phyloP scores from a whole-genome alignment of 352 stramenopile species.

The Elongisporangium prolatum region DNA sequence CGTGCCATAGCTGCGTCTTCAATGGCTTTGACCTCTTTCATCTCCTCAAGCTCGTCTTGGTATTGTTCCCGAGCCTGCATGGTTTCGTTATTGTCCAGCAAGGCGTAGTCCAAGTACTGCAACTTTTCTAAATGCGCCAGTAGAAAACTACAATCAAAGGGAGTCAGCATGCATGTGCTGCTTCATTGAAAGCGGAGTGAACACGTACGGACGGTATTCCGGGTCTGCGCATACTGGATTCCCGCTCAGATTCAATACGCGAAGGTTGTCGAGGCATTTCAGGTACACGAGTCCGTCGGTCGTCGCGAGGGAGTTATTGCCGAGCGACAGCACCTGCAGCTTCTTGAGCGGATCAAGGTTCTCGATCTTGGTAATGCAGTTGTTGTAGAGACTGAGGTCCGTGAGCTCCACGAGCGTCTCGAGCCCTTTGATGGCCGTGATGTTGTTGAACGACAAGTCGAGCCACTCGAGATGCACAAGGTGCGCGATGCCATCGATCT shows the following conservation, averaged over 20 bases:
- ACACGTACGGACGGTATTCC: slow-evolving; percentile 84
- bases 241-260: slow-evolving; percentile 89
- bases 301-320: slow-evolving; percentile 86
- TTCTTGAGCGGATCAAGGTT: slow-evolving; percentile 86
- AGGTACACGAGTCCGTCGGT: slow-evolving; percentile 74
- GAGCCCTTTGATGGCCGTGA: slow-evolving; percentile 87
- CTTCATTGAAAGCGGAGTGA: background rate
- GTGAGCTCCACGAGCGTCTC: slow-evolving; percentile 88
- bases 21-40: slow-evolving; percentile 84
- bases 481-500: slow-evolving; percentile 85
- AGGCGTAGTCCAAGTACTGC: slow-evolving; percentile 92
- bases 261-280: slow-evolving; percentile 83
- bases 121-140: slow-evolving; percentile 91
- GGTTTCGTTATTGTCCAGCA: slow-evolving; percentile 79
- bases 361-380: slow-evolving; percentile 90
- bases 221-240: slow-evolving; percentile 91
- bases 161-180: no score
- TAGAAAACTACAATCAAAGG: slow-evolving; percentile 46
- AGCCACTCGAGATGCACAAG: slow-evolving; percentile 90
- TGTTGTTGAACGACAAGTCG: slow-evolving; percentile 95
- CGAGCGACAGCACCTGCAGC: slow-evolving; percentile 90
- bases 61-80: slow-evolving; percentile 87
- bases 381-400: slow-evolving; percentile 93
- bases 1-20: slow-evolving; percentile 69
- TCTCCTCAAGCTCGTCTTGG: slow-evolving; percentile 81